A percentile compares a stretch with the other conserved stretches of the same genome.
These are phyloP conservation scores for Davidsoniella virescens DNA, from an alignment of 2,329 filamentous ascomycete genomes.

Conservation along the genomic window DNA sequence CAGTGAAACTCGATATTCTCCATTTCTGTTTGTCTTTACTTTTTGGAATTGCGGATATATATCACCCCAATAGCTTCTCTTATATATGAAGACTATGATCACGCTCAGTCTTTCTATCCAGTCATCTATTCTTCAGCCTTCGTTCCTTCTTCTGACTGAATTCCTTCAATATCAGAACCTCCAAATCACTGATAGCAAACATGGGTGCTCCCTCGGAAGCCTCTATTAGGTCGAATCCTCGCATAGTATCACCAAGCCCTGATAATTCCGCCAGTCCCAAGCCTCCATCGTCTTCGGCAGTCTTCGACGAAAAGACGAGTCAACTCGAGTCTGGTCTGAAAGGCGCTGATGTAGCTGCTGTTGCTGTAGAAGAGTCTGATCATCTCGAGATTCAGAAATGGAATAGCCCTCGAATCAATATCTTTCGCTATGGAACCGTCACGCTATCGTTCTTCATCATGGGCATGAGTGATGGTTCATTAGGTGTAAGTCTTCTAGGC, in stretches of 20 bases:
- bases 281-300: neutral
- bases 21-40: neutral
- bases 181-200: too few species aligned
- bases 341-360: neutral
- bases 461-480: conserved; percentile 52
- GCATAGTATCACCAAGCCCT: neutral
- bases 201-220: too few species aligned
- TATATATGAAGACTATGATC: too few species aligned
- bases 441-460: conserved; percentile 48
- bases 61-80: too few species aligned
- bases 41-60: neutral
- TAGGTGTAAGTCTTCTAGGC: conserved; percentile 32
- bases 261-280: neutral
- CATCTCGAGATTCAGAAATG: conserved; percentile 32
- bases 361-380: conserved; percentile 6
- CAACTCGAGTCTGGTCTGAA: neutral
- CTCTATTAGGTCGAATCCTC: neutral
- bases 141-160: too few species aligned
- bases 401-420: conserved; percentile 45
- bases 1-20: neutral
- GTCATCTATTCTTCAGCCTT: too few species aligned
- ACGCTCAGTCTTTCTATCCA: too few species aligned
- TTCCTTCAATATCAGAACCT: too few species aligned
- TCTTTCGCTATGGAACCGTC: conserved; percentile 40
- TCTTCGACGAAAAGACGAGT: conserved; percentile 6